These are phyloP conservation scores for Fusarium sublunatum DNA, from an alignment of 2,329 filamentous ascomycete species.

Conservation along the genomic window DNA sequence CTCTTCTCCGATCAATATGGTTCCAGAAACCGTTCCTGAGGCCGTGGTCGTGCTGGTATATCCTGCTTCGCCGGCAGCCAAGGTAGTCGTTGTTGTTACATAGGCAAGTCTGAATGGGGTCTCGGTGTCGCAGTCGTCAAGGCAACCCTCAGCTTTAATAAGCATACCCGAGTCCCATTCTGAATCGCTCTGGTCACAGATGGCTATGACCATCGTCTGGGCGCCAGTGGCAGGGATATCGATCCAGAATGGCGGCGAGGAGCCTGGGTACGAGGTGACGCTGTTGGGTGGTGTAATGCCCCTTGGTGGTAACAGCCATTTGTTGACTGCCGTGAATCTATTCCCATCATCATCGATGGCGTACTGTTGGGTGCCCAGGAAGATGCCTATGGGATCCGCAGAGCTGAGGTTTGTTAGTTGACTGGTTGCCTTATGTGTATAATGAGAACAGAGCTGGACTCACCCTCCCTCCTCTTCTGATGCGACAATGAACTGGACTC, in stretches of 20 bases:
- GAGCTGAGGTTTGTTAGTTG: conserved; percentile 3
- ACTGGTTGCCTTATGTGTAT: too few relatives aligned
- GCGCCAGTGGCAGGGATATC: conserved; percentile 3
- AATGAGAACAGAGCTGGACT: not conserved
- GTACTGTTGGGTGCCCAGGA: not conserved
- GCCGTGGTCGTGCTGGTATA: conserved; percentile 24
- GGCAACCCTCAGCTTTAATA: conserved; percentile 12
- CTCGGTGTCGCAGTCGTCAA: conserved; percentile 8
- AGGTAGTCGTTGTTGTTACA: conserved; percentile 9
- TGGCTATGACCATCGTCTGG: conserved; percentile 14
- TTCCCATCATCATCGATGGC: conserved; percentile 7
- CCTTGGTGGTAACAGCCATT: not conserved
- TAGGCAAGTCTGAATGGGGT: conserved; percentile 1
- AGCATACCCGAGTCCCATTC: conserved; percentile 19
- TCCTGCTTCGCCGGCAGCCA: not conserved
- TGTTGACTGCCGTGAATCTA: not conserved
- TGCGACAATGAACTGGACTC: conserved; percentile 25
- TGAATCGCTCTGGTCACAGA: conserved; percentile 20
- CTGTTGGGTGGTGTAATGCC: conserved; percentile 21
- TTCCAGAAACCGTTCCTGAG: conserved; percentile 32
- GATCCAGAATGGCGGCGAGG: conserved; percentile 16
- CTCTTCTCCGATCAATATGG: conserved; percentile 9
- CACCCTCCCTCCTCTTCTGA: conserved; percentile 26
- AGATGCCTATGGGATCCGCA: conserved; percentile 14
- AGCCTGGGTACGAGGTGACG: conserved; percentile 19